phyloP scores from a whole-genome alignment of 441 rosid genomes.

The Biscutella laevigata region DNA sequence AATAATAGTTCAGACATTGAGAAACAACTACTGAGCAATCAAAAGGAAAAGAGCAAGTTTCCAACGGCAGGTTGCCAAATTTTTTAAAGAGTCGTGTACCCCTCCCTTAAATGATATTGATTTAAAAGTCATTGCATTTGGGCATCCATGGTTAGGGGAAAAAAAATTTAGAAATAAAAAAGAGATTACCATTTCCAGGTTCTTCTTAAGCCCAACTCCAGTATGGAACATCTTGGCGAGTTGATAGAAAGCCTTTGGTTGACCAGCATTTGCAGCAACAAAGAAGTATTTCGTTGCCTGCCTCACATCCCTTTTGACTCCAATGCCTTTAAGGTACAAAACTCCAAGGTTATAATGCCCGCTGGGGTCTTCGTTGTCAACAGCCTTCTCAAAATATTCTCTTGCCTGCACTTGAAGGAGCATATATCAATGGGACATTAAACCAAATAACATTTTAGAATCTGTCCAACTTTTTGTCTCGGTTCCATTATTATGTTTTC shows the following conservation, averaged over 20 bases:
- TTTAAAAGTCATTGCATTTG: too few relatives aligned
- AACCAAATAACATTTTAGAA: too few relatives aligned
- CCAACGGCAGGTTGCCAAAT: too few relatives aligned
- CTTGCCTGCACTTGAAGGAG: conserved; percentile 59
- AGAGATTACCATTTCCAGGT: conserved; percentile 57
- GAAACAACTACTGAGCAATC: too few relatives aligned
- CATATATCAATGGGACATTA: not conserved
- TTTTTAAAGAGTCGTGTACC: too few relatives aligned
- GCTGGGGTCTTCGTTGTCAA: conserved; percentile 63
- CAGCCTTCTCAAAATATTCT: conserved; percentile 91
- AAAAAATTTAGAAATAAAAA: not conserved
- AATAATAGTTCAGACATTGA: too few relatives aligned
- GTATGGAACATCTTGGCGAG: conserved; percentile 97
- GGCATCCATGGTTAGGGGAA: too few relatives aligned
- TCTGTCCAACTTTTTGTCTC: too few relatives aligned
- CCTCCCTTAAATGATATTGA: too few relatives aligned
- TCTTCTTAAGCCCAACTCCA: conserved; percentile 87
- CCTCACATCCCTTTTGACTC: conserved; percentile 83
- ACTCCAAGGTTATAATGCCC: conserved; percentile 97
- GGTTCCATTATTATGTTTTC: too few relatives aligned
- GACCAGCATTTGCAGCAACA: conserved; percentile 86
- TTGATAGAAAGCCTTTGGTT: conserved; percentile 96
- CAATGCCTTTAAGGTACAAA: conserved; percentile 78
- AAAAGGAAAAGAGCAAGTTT: too few relatives aligned
- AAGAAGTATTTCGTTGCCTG: conserved; percentile 62